Evolutionary conservation across 495 filamentous ascomycete species (phyloP).

Genomic region (Penicillium bovifimosum): DNA sequence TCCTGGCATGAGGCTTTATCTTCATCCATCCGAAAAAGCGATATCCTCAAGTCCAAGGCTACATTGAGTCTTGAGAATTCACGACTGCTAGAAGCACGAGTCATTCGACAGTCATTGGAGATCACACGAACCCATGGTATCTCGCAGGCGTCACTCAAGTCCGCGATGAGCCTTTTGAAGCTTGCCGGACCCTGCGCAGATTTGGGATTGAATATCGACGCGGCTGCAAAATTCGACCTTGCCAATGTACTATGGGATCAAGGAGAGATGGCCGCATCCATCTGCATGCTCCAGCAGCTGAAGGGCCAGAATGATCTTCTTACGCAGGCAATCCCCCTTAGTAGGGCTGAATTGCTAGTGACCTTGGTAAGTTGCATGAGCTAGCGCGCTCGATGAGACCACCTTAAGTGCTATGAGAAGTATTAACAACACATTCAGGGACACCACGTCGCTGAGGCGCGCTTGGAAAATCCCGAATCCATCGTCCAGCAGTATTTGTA

Average conservation of each 20-base stretch:
- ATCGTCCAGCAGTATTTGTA: slow-evolving; percentile 81
- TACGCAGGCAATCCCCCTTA: slow-evolving; percentile 67
- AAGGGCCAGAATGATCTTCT: slow-evolving; percentile 55
- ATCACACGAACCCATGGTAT: slow-evolving; percentile 73
- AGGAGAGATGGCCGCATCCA: slow-evolving; percentile 85
- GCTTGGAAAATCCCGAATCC: slow-evolving; percentile 84
- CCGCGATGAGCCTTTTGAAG: slow-evolving; percentile 71
- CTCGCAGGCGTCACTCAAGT: slow-evolving; percentile 77
- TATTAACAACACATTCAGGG: slow-evolving; percentile 40
- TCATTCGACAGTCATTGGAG: slow-evolving; percentile 64
- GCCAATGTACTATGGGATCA: slow-evolving; percentile 93
- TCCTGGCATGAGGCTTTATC: slow-evolving; percentile 77
- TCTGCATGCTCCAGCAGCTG: slow-evolving; percentile 76
- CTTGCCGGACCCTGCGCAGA: slow-evolving; percentile 61
- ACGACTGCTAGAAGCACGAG: slow-evolving; percentile 66
- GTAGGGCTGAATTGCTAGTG: slow-evolving; percentile 74
- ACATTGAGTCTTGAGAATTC: slow-evolving; percentile 54
- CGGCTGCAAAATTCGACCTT: slow-evolving; percentile 67
- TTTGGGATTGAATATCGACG: slow-evolving; percentile 68
- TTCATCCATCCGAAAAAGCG: slow-evolving; percentile 67
- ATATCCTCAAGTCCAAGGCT: slow-evolving; percentile 53
- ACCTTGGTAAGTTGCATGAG: slow-evolving; percentile 57
- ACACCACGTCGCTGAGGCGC: slow-evolving; percentile 82
- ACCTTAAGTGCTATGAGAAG: not conserved
- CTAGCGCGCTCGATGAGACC: not conserved